Conservation (phyloP, 164 flowering plant species). For the Tetracentron sinense region DNA sequence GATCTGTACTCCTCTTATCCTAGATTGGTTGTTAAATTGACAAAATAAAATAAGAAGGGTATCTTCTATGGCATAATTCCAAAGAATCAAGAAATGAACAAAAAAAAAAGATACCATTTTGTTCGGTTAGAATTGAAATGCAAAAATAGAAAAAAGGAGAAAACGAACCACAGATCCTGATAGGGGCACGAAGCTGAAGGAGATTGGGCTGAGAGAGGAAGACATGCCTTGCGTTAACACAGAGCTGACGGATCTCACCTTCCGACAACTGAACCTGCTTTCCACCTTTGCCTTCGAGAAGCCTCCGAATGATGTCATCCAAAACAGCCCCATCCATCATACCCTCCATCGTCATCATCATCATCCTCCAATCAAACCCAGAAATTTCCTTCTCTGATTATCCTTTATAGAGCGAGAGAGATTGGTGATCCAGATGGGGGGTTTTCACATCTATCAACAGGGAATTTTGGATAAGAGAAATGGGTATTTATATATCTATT, state of each 20-base stretch:
- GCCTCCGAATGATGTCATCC: slow-evolving; percentile 74
- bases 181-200: slow-evolving; percentile 57
- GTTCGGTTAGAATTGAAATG: not conserved
- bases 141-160: not conserved
- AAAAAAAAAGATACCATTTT: not conserved
- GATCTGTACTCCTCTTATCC: too few relatives aligned
- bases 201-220: slow-evolving; percentile 75
- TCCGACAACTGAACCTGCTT: slow-evolving; percentile 83
- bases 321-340: slow-evolving; percentile 67
- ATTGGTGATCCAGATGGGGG: too few relatives aligned
- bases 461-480: too few relatives aligned
- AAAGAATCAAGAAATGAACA: too few relatives aligned
- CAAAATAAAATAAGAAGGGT: not conserved
- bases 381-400: too few relatives aligned
- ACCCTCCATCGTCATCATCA: slow-evolving; percentile 83
- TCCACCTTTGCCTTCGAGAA: slow-evolving; percentile 74
- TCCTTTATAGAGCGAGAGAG: too few relatives aligned
- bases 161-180: slow-evolving; percentile 63
- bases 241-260: slow-evolving; percentile 80
- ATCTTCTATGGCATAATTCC: too few relatives aligned
- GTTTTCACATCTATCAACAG: too few relatives aligned
- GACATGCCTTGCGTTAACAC: slow-evolving; percentile 75
- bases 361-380: slow-evolving; percentile 10
- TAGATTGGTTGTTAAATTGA: too few relatives aligned
- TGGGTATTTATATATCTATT: too few relatives aligned